phyloP scores from a whole-genome alignment of 2,329 filamentous ascomycete genomes.

The Epichloe sibirici region DNA sequence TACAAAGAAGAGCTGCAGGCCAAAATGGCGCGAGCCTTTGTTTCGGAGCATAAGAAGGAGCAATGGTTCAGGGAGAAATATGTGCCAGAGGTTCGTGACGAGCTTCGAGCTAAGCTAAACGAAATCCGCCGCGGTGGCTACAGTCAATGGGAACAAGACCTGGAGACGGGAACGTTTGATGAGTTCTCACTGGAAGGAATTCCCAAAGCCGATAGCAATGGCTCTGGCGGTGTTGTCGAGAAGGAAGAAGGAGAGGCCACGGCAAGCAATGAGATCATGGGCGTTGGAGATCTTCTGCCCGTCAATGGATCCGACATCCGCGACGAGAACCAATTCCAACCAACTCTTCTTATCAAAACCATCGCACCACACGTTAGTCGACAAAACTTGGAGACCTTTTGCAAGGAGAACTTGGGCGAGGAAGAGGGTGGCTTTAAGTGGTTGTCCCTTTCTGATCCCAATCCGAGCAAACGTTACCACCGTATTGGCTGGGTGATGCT shows the following conservation, averaged over 20 bases:
- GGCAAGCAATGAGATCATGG: conserved; percentile 81
- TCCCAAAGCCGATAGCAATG: conserved; percentile 85
- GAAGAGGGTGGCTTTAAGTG: conserved; percentile 88
- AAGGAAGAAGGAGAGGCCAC: conserved; percentile 94
- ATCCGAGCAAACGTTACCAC: conserved; percentile 92
- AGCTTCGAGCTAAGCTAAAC: conserved; percentile 62
- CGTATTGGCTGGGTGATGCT: conserved; percentile 98
- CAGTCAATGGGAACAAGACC: conserved; percentile 77
- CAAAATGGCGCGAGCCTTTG: conserved; percentile 80
- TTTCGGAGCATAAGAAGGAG: conserved; percentile 83
- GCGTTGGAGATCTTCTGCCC: conserved; percentile 82
- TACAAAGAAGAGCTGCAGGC: conserved; percentile 59
- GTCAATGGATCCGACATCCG: conserved; percentile 73
- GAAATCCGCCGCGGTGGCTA: conserved; percentile 71
- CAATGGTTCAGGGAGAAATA: conserved; percentile 98
- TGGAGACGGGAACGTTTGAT: conserved; percentile 78
- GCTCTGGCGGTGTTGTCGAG: conserved; percentile 71
- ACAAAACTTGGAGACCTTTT: conserved; percentile 85
- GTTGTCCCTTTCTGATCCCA: conserved; percentile 90
- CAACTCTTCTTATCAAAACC: conserved; percentile 93
- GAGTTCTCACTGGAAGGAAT: conserved; percentile 91
- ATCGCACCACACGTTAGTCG: conserved; percentile 93
- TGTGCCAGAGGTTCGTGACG: conserved; percentile 66
- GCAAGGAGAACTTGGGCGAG: conserved; percentile 86
- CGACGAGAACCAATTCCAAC: conserved; percentile 78